Percentiles rank a stretch among this genome's conserved stretches.
Conservation (phyloP, 352 stramenopile genomes). For the Globisporangium acanthophoron region DNA sequence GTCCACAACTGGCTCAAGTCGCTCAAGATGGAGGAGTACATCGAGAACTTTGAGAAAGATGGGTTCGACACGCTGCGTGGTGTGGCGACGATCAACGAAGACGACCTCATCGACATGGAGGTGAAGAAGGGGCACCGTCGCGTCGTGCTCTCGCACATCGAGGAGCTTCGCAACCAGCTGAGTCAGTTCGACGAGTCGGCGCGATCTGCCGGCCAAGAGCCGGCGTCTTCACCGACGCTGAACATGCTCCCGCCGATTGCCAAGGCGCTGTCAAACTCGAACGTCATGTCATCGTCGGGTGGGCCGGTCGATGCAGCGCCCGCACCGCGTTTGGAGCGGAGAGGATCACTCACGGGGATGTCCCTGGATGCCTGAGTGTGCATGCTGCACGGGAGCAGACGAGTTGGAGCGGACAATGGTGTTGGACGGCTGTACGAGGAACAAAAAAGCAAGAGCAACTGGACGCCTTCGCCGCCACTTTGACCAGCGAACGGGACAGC, state of each 20-base stretch:
- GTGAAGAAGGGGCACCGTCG: constrained; percentile 87
- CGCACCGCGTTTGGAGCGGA: constrained; percentile 37
- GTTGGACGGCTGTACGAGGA: neutral
- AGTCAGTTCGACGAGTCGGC: constrained; percentile 53
- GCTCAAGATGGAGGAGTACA: constrained; percentile 87
- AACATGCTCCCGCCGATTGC: constrained; percentile 59
- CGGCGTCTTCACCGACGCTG: constrained; percentile 67
- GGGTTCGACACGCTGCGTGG: constrained; percentile 83
- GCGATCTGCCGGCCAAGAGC: constrained; percentile 48
- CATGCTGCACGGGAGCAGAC: too few relatives aligned
- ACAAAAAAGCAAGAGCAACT: neutral
- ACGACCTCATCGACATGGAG: constrained; percentile 84
- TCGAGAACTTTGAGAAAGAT: constrained; percentile 84
- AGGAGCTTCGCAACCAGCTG: constrained; percentile 76
- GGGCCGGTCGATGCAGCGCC: constrained; percentile 13
- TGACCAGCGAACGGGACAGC: neutral
- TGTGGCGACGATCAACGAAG: constrained; percentile 83
- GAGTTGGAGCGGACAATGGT: neutral
- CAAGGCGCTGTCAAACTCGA: constrained; percentile 47
- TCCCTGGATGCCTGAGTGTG: constrained; percentile 10
- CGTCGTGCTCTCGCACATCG: constrained; percentile 81
- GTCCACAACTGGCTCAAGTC: constrained; percentile 83
- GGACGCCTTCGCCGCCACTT: neutral
- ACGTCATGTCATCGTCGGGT: constrained; percentile 18
- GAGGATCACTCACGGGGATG: constrained; percentile 34